A percentile compares a stretch with the other conserved stretches of the same genome.
Evolutionary conservation across 225 moss, liverwort and hornwort species (phyloP).

Genomic region (Antitrichia curtipendula): DNA sequence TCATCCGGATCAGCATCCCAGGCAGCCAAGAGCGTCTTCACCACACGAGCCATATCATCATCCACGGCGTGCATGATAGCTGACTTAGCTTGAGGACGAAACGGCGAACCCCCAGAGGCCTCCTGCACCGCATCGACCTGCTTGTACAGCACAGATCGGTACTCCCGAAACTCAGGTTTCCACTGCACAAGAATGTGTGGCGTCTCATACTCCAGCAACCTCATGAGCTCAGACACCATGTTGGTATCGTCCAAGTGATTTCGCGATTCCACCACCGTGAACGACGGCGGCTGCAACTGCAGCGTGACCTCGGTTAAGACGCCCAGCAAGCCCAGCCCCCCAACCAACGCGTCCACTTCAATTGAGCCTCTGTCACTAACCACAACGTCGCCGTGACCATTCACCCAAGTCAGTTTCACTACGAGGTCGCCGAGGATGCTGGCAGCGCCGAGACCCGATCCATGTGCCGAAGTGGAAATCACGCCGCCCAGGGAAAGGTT

Average conservation of each 20-base stretch:
- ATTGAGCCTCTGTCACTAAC: neutral
- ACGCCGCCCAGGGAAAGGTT: constrained; percentile 9
- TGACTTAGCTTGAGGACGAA: constrained; percentile 19
- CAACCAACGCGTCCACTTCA: constrained; percentile 36
- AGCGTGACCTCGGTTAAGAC: constrained; percentile 42
- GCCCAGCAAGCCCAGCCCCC: constrained; percentile 39
- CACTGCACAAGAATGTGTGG: constrained; percentile 23
- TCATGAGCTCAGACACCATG: constrained; percentile 24
- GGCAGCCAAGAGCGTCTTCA: constrained; percentile 2
- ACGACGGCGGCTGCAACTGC: constrained; percentile 24
- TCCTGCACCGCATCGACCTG: constrained; percentile 2
- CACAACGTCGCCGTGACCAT: neutral
- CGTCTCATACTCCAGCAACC: constrained; percentile 4
- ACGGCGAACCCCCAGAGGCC: neutral
- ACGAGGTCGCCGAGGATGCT: constrained; percentile 1
- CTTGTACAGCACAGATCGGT: constrained; percentile 10
- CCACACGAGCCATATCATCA: neutral
- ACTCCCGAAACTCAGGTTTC: constrained; percentile 42
- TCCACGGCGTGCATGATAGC: neutral
- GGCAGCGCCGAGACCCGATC: constrained; percentile 1
- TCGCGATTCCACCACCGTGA: constrained; percentile 35
- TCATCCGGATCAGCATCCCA: constrained; percentile 26
- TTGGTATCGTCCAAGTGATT: constrained; percentile 4
- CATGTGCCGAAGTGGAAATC: constrained; percentile 13
- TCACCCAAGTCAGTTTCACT: neutral